Conservation (phyloP, 352 stramenopile species). For the Phytophthora foliorum region DNA sequence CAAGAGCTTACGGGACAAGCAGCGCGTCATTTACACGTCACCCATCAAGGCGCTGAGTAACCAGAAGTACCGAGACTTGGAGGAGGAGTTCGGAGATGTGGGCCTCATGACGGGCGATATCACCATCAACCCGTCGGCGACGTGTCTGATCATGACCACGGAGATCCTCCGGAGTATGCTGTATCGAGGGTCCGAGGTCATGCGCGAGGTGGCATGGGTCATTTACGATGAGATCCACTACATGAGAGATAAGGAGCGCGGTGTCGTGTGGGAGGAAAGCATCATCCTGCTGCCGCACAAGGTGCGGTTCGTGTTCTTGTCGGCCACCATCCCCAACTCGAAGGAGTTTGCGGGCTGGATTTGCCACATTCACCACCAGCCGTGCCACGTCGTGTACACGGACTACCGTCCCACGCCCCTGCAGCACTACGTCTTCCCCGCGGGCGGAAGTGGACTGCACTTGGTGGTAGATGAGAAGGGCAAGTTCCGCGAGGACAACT, state of each 20-base stretch:
- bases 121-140: slow-evolving; percentile 99
- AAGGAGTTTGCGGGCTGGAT: slow-evolving; percentile 98
- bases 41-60: slow-evolving; percentile 99
- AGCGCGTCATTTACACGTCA: slow-evolving; percentile 99
- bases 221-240: slow-evolving; percentile 99
- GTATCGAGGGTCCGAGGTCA: slow-evolving; percentile 98
- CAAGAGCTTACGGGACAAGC: slow-evolving; percentile 94
- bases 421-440: slow-evolving; percentile 99
- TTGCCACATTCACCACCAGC: slow-evolving; percentile 98
- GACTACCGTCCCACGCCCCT: slow-evolving; percentile 99
- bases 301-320: slow-evolving; percentile 99
- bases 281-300: slow-evolving; percentile 99
- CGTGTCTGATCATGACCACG: slow-evolving; percentile 98
- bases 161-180: slow-evolving; percentile 99
- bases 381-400: slow-evolving; percentile 99
- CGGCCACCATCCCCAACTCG: slow-evolving; percentile 99
- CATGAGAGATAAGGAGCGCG: slow-evolving; percentile 99
- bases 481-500: slow-evolving; percentile 98
- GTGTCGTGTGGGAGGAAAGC: slow-evolving; percentile 99
- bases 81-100: slow-evolving; percentile 95
- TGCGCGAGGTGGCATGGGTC: slow-evolving; percentile 98
- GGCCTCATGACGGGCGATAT: slow-evolving; percentile 99
- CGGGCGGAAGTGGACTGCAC: slow-evolving; percentile 96
- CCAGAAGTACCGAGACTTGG: slow-evolving; percentile 99
- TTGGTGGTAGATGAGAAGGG: slow-evolving; percentile 99